Evolutionary conservation across 331 rosid genomes (phyloP).

Genomic region (Malus hybrid): DNA sequence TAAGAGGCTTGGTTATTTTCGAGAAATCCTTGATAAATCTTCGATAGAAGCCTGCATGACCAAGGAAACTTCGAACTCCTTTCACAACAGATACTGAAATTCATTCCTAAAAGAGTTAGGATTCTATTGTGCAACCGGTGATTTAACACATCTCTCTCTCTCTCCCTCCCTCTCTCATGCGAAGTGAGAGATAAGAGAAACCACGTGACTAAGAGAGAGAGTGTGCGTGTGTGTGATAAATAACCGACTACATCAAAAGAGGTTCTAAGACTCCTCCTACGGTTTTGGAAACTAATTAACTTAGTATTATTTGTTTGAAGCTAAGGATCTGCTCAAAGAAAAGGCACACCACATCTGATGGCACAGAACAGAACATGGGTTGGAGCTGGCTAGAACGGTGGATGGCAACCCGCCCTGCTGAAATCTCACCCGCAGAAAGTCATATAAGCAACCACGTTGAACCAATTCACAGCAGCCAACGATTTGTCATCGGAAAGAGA

Average conservation of each 20-base stretch:
- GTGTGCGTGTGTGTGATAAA: too few relatives aligned
- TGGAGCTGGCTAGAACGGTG: conserved; percentile 99
- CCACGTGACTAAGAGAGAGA: too few relatives aligned
- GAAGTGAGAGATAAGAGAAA: too few relatives aligned
- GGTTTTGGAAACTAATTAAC: not conserved
- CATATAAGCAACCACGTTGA: conserved; percentile 29
- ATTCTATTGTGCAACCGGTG: too few relatives aligned
- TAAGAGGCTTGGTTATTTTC: too few relatives aligned
- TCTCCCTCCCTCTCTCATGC: too few relatives aligned
- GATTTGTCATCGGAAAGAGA: conserved; percentile 22
- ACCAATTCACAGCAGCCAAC: conserved; percentile 24
- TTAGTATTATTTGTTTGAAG: conserved; percentile 20
- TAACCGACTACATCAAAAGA: too few relatives aligned
- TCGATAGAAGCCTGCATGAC: too few relatives aligned
- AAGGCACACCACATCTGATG: conserved; percentile 31
- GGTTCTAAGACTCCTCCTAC: too few relatives aligned
- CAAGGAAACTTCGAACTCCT: too few relatives aligned
- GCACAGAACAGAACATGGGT: conserved; percentile 56
- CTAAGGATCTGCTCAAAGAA: conserved; percentile 72
- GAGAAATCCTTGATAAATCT: too few relatives aligned
- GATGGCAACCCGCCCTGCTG: conserved; percentile 92
- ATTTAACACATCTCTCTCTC: too few relatives aligned
- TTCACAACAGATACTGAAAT: conserved; percentile 45
- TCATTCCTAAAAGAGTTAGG: not conserved
- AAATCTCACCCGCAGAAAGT: conserved; percentile 44